Conservation (phyloP, 2,329 filamentous ascomycete genomes). For the Aspergillus candidus region DNA sequence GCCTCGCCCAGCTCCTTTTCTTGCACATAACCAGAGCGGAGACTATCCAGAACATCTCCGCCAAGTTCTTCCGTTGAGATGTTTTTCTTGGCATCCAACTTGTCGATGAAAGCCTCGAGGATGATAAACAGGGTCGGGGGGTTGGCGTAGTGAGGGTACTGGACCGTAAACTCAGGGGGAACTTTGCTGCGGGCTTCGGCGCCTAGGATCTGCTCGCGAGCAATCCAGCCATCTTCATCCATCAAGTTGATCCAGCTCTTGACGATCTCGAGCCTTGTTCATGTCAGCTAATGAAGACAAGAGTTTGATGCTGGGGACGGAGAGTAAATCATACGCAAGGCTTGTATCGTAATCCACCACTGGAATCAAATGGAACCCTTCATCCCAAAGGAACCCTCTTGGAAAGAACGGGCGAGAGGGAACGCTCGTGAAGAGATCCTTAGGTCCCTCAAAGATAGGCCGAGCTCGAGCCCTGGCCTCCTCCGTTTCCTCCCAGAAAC, state of each 20-base stretch:
- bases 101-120: constrained; percentile 76
- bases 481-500: constrained; percentile 89
- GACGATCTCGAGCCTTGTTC: constrained; percentile 63
- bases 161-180: constrained; percentile 82
- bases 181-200: constrained; percentile 91
- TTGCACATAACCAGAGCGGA: constrained; percentile 61
- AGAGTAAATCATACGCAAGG: constrained; percentile 51
- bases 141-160: constrained; percentile 97
- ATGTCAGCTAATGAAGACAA: constrained; percentile 13
- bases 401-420: constrained; percentile 95
- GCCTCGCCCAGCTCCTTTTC: constrained; percentile 61
- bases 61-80: constrained; percentile 19
- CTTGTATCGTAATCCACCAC: constrained; percentile 93
- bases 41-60: constrained; percentile 33
- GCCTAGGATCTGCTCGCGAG: constrained; percentile 89
- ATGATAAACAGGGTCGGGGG: constrained; percentile 91
- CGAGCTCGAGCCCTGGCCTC: constrained; percentile 65
- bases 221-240: constrained; percentile 97
- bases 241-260: constrained; percentile 95
- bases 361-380: constrained; percentile 89
- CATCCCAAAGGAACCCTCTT: constrained; percentile 94
- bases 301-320: not conserved
- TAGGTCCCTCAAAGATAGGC: constrained; percentile 70
- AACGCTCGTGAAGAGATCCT: constrained; percentile 83
- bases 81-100: constrained; percentile 51